A percentile compares a stretch with the other conserved stretches of the same genome.
phyloP scores from a whole-genome alignment of 129 eudicot species.

The Helianthus annuus region DNA sequence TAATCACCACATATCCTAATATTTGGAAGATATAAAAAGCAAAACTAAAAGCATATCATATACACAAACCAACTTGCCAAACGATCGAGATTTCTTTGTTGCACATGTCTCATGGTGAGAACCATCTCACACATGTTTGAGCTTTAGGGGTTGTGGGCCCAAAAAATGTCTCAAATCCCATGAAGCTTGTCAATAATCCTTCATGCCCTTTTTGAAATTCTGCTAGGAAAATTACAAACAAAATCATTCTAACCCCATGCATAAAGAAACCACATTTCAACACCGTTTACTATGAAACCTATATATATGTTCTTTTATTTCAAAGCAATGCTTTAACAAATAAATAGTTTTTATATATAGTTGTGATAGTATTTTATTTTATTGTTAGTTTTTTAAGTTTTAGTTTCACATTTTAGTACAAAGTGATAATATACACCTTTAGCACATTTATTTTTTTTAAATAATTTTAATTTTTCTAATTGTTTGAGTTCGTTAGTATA shows the following conservation, averaged over 20 bases:
- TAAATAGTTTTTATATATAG: neutral
- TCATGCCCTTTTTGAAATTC: constrained; percentile 49
- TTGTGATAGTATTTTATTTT: neutral
- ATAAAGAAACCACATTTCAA: constrained; percentile 21
- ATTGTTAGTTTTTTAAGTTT: too few relatives aligned
- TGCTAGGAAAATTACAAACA: constrained; percentile 43
- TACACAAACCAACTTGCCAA: neutral
- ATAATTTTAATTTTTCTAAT: too few relatives aligned
- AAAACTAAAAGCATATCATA: neutral
- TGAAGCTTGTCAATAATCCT: constrained; percentile 28
- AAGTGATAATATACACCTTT: too few relatives aligned
- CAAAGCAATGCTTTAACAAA: neutral
- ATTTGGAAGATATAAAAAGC: neutral
- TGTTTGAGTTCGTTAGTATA: too few relatives aligned
- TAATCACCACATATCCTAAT: neutral
- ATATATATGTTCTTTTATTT: constrained; percentile 1
- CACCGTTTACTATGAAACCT: neutral
- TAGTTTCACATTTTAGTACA: too few relatives aligned
- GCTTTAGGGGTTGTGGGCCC: constrained; percentile 38
- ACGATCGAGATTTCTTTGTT: constrained; percentile 21
- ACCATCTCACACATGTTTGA: constrained; percentile 31
- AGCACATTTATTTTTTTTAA: too few relatives aligned
- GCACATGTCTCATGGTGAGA: constrained; percentile 33
- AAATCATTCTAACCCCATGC: constrained; percentile 39
- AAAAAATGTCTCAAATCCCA: constrained; percentile 31